Evolutionary conservation across 2,329 filamentous ascomycete genomes (phyloP).

Genomic region (Bimuria novae-zelandiae): DNA sequence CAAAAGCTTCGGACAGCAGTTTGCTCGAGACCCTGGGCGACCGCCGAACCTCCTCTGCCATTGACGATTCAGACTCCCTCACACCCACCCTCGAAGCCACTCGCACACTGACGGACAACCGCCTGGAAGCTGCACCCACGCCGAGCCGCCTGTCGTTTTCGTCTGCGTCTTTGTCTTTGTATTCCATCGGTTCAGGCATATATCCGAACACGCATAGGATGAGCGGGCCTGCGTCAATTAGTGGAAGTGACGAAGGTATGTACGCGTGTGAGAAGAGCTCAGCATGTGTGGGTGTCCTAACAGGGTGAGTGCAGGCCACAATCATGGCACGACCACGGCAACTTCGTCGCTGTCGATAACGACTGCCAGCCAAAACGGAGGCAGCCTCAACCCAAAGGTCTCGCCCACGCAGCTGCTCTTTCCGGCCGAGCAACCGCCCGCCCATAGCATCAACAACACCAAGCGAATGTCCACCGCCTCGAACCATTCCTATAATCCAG

Average conservation of each 20-base stretch:
- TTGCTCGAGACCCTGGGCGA: constrained; percentile 29
- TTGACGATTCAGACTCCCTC: constrained; percentile 56
- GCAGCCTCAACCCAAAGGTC: constrained; percentile 42
- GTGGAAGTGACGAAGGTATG: constrained; percentile 53
- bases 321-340: constrained; percentile 47
- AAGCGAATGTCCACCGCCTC: constrained; percentile 3
- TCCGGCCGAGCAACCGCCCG: constrained; percentile 31
- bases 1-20: constrained; percentile 52
- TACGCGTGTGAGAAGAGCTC: background rate
- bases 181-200: constrained; percentile 68
- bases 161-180: constrained; percentile 61
- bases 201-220: constrained; percentile 56
- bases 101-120: constrained; percentile 50
- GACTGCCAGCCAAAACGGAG: constrained; percentile 51
- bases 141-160: constrained; percentile 72
- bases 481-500: constrained; percentile 5
- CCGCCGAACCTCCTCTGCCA: constrained; percentile 48
- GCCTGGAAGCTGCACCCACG: constrained; percentile 56
- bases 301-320: constrained; percentile 17
- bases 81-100: constrained; percentile 44
- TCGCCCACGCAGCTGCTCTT: constrained; percentile 47
- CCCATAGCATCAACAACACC: background rate
- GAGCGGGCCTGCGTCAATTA: constrained; percentile 53
- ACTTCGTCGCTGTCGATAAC: constrained; percentile 51
- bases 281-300: background rate